Evolutionary conservation across 192 early-diverging fungal genomes (phyloP).

Genomic region (Coemansia sp.): DNA sequence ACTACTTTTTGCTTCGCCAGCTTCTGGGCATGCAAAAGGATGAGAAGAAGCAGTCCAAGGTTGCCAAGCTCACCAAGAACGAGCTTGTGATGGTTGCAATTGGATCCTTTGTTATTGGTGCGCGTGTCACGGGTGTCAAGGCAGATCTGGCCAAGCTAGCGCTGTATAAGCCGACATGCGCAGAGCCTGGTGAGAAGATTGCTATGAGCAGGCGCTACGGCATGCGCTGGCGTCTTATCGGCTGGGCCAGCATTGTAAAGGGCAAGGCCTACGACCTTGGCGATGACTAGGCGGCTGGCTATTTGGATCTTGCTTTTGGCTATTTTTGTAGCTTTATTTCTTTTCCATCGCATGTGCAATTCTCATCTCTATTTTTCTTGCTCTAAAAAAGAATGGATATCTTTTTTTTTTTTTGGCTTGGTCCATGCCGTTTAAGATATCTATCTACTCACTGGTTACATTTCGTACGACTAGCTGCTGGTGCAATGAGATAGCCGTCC

Average conservation of each 20-base stretch:
- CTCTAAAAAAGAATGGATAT: background rate
- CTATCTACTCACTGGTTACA: no score
- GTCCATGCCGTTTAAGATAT: no score
- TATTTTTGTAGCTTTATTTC: background rate
- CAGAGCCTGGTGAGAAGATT: constrained; percentile 94
- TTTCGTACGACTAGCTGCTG: no score
- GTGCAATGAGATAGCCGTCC: no score
- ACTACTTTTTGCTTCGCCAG: constrained; percentile 94
- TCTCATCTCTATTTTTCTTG: background rate
- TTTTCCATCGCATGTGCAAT: constrained; percentile 6
- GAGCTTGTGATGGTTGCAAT: constrained; percentile 97
- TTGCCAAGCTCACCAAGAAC: constrained; percentile 86
- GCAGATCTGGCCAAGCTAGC: constrained; percentile 92
- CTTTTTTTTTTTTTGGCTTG: no score
- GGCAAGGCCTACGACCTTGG: constrained; percentile 53
- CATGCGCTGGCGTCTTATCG: constrained; percentile 98
- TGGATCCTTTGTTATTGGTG: constrained; percentile 92
- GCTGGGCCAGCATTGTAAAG: constrained; percentile 95
- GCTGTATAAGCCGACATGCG: constrained; percentile 88
- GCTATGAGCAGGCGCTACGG: constrained; percentile 94
- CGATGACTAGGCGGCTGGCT: background rate
- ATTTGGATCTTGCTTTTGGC: background rate
- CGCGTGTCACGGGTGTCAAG: constrained; percentile 91
- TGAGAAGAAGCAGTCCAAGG: constrained; percentile 98
- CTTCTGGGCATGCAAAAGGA: constrained; percentile 96